Base-by-base conservation (phyloP, 805 yeast species). In the Metschnikowia proteae region DNA sequence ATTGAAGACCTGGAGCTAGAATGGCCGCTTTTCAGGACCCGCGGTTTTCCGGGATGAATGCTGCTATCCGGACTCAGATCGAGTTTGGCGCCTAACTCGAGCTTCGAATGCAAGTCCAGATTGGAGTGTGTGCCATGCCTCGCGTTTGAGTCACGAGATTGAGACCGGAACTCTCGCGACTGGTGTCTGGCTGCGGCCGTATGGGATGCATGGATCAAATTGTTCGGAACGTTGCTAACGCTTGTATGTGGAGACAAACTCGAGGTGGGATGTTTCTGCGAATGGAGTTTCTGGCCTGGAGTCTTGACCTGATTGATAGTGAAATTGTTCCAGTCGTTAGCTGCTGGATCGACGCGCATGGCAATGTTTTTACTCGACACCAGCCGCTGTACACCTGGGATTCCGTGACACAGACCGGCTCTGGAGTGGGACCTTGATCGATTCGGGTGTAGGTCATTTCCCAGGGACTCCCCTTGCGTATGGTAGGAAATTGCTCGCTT, bases 401-500 rank as follows among this genome's bases (percentile, higher is more conserved):
- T 4, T 11, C 38, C 38, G 10, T 42, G 38, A 26, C 26, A 22
- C 38, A 34, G 37, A 23, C n/a, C 45, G 2, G 30, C 45, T 17
- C 45, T 33, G 17, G 45, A 27, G 7, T 27, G 38, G 25, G 45
- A 33, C 22, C 31, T 34, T 3, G 38, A 42, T 32, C 45, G 45
- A 6, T 22, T 27, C 27, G 26, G 31, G 11, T 26, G 38, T 11
- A 17, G 41, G 38, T 42, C 29, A 27, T 26, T 42, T 10, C 32
- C 27, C 38, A 13, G 45, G 23, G 31, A 11, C 25, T n/a, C 31
- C 6, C 38, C 32, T 34, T 40, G 43, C 6, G 17, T 25, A 26
- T 42, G 45, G 7, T 33, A 42, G 9, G 45, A 42, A 38, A 31
- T 42, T 11, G 45, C 32, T 17, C 45, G 33, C 13, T 33, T 33